phyloP scores from a whole-genome alignment of 140 eudicot species.

The Bidens hawaiensis region DNA sequence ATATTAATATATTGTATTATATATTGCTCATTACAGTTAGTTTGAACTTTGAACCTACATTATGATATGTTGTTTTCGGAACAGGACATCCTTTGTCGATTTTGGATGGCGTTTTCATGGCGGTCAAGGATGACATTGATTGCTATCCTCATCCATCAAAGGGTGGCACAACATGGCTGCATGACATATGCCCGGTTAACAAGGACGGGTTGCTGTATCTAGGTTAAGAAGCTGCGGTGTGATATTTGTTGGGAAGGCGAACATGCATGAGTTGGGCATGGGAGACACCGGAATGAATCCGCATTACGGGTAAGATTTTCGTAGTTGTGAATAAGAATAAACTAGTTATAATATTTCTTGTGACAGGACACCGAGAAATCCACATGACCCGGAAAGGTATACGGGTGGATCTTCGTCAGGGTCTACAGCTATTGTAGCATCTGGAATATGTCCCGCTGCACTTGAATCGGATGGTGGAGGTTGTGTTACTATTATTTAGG shows the following conservation, averaged over 20 bases:
- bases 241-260: slow-evolving; percentile 82
- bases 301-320: slow-evolving; percentile 57
- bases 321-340: not conserved
- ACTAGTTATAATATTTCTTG: not conserved
- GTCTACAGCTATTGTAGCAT: slow-evolving; percentile 86
- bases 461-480: slow-evolving; percentile 97
- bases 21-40: not conserved
- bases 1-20: too few species aligned
- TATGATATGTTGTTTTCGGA: slow-evolving; percentile 2
- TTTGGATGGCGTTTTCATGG: slow-evolving; percentile 86
- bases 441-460: slow-evolving; percentile 88
- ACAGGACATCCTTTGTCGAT: slow-evolving; percentile 68
- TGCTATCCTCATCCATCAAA: slow-evolving; percentile 79
- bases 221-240: slow-evolving; percentile 79
- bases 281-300: slow-evolving; percentile 88
- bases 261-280: slow-evolving; percentile 93
- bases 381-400: slow-evolving; percentile 73
- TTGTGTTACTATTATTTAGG: too few species aligned
- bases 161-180: slow-evolving; percentile 83
- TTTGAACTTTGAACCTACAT: not conserved
- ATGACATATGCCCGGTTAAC: slow-evolving; percentile 55
- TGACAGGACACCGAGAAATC: slow-evolving; percentile 84
- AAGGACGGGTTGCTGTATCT: slow-evolving; percentile 70
- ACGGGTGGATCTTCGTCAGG: slow-evolving; percentile 98
- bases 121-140: slow-evolving; percentile 93